These are phyloP conservation scores for Yarrowia divulgata DNA, from an alignment of 805 yeast genomes.

Conservation along the genomic window DNA sequence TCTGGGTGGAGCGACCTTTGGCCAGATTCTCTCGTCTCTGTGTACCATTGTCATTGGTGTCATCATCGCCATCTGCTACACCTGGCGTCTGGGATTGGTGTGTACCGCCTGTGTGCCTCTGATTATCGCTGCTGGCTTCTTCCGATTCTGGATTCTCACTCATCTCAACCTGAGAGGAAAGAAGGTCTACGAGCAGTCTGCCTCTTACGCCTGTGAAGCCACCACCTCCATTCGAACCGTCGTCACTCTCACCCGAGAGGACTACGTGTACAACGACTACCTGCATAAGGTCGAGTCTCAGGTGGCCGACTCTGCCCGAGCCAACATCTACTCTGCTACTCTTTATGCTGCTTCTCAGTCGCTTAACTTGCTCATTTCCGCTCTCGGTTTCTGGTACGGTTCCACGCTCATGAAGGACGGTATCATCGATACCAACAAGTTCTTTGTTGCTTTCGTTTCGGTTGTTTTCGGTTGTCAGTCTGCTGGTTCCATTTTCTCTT, in stretches of 20 bases:
- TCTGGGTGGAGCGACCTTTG: conserved; percentile 54
- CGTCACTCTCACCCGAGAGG: conserved; percentile 53
- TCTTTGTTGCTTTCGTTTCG: conserved; percentile 53
- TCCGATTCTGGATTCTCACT: conserved; percentile 50
- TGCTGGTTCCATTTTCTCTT: conserved; percentile 54
- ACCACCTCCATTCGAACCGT: conserved; percentile 54
- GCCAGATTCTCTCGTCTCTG: conserved; percentile 51
- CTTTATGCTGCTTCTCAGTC: conserved; percentile 53
- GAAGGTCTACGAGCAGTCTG: conserved; percentile 52
- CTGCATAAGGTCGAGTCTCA: conserved; percentile 47
- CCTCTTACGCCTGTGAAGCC: conserved; percentile 53
- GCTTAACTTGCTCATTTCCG: conserved; percentile 53
- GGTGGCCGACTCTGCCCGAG: conserved; percentile 47
- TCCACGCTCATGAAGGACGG: conserved; percentile 50
- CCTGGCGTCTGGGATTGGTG: conserved; percentile 54
- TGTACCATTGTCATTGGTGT: conserved; percentile 53
- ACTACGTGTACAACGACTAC: conserved; percentile 50
- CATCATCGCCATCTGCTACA: conserved; percentile 52
- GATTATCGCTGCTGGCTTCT: conserved; percentile 53
- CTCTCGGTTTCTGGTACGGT: conserved; percentile 56
- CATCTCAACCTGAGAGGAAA: conserved; percentile 52
- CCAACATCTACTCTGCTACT: conserved; percentile 49
- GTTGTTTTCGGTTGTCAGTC: conserved; percentile 55
- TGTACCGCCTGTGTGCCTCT: conserved; percentile 53
- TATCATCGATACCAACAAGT: conserved; percentile 48